Conservation (phyloP, 1,284 basidiomycete species). For the Boletus calvinii region DNA sequence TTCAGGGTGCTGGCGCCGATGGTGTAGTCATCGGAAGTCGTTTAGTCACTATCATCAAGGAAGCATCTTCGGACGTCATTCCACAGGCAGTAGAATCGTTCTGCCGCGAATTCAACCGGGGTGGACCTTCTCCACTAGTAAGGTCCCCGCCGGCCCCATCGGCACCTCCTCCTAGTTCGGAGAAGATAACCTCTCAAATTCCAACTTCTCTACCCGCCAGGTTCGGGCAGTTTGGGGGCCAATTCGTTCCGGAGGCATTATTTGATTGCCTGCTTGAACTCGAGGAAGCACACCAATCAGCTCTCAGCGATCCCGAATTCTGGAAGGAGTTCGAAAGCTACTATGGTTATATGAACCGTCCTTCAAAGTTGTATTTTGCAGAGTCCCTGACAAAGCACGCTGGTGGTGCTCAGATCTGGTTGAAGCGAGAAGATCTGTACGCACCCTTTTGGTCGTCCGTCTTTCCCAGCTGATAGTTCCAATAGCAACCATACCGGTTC, state of each 20-base stretch:
- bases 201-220: conserved; percentile 62
- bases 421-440: conserved; percentile 94
- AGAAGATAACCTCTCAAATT: conserved; percentile 11
- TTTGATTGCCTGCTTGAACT: conserved; percentile 91
- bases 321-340: conserved; percentile 90
- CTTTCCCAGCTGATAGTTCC: conserved; percentile 4
- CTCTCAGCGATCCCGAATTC: conserved; percentile 87
- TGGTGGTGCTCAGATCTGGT: conserved; percentile 89
- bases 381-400: conserved; percentile 54
- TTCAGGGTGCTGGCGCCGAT: conserved; percentile 85
- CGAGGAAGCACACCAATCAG: conserved; percentile 86
- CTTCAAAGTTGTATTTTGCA: conserved; percentile 37
- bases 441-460: conserved; percentile 29
- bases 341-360: conserved; percentile 69
- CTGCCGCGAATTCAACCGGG: conserved; percentile 69
- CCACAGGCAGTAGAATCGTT: conserved; percentile 69
- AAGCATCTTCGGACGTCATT: conserved; percentile 52
- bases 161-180: conserved; percentile 39
- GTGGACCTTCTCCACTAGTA: conserved; percentile 45
- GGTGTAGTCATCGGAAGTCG: conserved; percentile 94
- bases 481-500: conserved; percentile 91
- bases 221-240: conserved; percentile 96
- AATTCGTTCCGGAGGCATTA: conserved; percentile 94
- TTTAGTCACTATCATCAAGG: conserved; percentile 79
- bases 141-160: conserved; percentile 39